Base-by-base conservation (phyloP, 257 asterid genomes). In the Agastache rugosa region DNA sequence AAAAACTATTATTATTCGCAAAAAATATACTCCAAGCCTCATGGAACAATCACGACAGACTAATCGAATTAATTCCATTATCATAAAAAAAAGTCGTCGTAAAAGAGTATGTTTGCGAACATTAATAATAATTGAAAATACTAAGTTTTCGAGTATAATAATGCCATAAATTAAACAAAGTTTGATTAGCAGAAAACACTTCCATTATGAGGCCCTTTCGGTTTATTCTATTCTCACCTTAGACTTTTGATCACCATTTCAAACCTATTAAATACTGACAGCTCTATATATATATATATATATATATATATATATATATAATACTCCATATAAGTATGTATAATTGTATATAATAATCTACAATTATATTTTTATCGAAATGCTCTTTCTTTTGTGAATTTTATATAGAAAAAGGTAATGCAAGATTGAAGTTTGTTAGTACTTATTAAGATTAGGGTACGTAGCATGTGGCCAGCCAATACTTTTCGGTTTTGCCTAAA, bases 381-480 rank as follows among this genome's bases (percentile, higher is more conserved):
- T 37, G 11, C 42, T 37, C 55, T 34, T 64, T 55, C 45, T 29
- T 55, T 69, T 75, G 54, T 16, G 14, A 44, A 11, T 31, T 53
- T 27, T 54, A 74, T 44, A 53, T 44, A 16, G 59, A 16, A 34
- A 71, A 72, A 65, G 20, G 51, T 16, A 60, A 58, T 41, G 37
- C 14, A 59, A 53, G 62, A 62, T 51, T 8, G n/a, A 1, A 69
- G 23, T 74, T 67, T 58, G 69, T 73, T 71, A 35, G 63, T n/a
- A n/a, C n/a, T n/a, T n/a, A 41, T 7, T 35, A 60, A 76, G 75
- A 72, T 72, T 75, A 71, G 76, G 69, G 51, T 63, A 37, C 17
- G 29, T 75, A 66, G 79, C 85, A 74, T 77, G 66, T 81, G 89
- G 83, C 80, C 85, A 83, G 75, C 83, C 78, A 63, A 74, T 78